Evolutionary conservation across 2,329 filamentous ascomycete species (phyloP), one percentile per base, ranked within the genome.

Genomic region (Penicillium sclerotiorum): DNA sequence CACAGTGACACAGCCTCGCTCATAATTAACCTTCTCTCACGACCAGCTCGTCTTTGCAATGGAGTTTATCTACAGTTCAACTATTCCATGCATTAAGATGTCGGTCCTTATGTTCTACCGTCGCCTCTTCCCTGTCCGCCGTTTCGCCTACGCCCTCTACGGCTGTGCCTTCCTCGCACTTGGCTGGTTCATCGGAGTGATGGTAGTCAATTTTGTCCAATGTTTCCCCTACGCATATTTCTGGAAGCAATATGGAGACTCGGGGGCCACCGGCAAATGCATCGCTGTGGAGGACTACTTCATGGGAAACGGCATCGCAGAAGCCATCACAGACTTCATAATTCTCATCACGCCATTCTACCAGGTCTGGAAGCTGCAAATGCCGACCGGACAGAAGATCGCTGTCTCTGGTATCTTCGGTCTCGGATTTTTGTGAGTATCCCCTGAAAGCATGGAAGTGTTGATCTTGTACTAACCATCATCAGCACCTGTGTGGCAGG

Each of bases 401-500:
- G 66, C 66, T 15, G 52, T 75, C 2, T 60, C 65, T 11, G 52
- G 60, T 5, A 64, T 74, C 41, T 72, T 75, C 46, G 62, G 63
- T 5, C 57, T 74, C 25, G 71, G 70, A 28, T 60, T 60, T 8
- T 67, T 72, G 72, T 75, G 61, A 21, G 43, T 45, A 33, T 28
- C 6, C n/a, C 20, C 20, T 35, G 33, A 7, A 7, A 18, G n/a
- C n/a, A 36, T 15, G 32, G n/a, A n/a, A n/a, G n/a, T n/a, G 12
- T 7, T n/a, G 6, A 6, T n/a, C 12, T 8, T 36, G 32, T 36
- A 18, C 32, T 36, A 36, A 36, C 32, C 12, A 36, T 28, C 25
- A 22, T 51, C 71, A 18, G 67, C 37, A 65, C 69, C 27, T 71
- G 66, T 23, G 57, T 76, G 30, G 76, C 73, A 2, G 76, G 73